Conservation (phyloP, 1,139 yeast species). For the Trichomonascaceae sp. region DNA sequence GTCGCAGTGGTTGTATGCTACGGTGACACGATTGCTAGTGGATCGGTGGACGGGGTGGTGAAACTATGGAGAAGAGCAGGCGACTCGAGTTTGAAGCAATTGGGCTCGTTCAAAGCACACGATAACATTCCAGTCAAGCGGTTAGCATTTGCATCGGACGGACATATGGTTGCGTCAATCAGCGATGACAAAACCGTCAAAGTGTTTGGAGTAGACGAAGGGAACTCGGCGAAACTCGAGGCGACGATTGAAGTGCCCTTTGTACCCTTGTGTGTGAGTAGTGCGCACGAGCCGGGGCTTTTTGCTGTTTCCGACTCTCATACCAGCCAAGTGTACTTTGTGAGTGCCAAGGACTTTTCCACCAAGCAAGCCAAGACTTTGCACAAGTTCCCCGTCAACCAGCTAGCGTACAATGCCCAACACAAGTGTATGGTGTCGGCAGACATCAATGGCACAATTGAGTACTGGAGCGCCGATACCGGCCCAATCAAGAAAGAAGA, state of each 20-base stretch:
- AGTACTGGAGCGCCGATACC: constrained; percentile 29
- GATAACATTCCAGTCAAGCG: constrained; percentile 16
- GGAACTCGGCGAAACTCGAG: constrained; percentile 25
- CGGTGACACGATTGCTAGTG: constrained; percentile 23
- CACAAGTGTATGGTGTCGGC: constrained; percentile 28
- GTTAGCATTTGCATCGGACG: constrained; percentile 17
- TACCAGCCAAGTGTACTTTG: constrained; percentile 15
- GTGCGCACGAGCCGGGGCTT: too few relatives aligned
- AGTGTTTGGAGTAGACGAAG: constrained; percentile 36
- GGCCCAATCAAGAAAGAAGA: constrained; percentile 30
- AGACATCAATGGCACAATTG: constrained; percentile 33
- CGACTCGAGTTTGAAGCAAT: constrained; percentile 22
- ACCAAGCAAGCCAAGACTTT: constrained; percentile 12
- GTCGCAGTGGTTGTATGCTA: constrained; percentile 11
- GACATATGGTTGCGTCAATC: constrained; percentile 23
- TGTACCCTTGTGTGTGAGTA: constrained; percentile 10
- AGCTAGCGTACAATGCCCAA: constrained; percentile 22
- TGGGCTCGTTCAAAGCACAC: constrained; percentile 29
- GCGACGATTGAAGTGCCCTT: too few relatives aligned
- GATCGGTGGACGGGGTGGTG: constrained; percentile 30
- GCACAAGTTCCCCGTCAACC: constrained; percentile 25
- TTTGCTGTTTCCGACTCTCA: constrained; percentile 21
- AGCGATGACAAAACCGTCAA: constrained; percentile 24
- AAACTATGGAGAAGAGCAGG: constrained; percentile 29
- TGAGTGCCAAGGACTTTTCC: constrained; percentile 9